phyloP scores from a whole-genome alignment of 345 rosid genomes.

The Rhizophora apiculata region DNA sequence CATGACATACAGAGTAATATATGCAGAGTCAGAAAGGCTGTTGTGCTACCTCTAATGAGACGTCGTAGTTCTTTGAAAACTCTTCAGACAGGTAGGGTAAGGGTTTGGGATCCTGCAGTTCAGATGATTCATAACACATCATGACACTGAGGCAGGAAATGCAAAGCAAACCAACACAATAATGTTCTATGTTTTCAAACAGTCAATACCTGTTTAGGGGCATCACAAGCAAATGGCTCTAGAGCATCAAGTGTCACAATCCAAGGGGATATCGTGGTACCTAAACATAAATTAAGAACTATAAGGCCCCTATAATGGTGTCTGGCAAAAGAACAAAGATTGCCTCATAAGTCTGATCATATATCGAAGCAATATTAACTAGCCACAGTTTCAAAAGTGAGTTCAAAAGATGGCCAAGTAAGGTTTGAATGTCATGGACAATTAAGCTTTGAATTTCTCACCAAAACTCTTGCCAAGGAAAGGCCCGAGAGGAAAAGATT shows the following conservation, averaged over 20 bases:
- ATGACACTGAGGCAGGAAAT: constrained; percentile 20
- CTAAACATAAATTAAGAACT: constrained; percentile 35
- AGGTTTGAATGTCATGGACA: constrained; percentile 39
- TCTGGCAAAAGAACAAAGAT: neutral
- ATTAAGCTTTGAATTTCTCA: constrained; percentile 34
- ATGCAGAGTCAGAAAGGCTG: constrained; percentile 33
- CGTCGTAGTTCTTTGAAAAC: constrained; percentile 71
- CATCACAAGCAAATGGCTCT: constrained; percentile 75
- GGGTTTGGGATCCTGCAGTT: constrained; percentile 87
- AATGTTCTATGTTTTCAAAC: constrained; percentile 16
- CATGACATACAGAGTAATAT: constrained; percentile 27
- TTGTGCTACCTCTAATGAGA: constrained; percentile 72
- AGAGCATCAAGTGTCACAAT: constrained; percentile 95
- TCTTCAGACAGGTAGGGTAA: constrained; percentile 80
- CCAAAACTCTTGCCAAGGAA: constrained; percentile 96
- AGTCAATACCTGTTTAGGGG: constrained; percentile 70
- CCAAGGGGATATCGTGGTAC: constrained; percentile 96
- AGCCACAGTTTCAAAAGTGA: neutral
- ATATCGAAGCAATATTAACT: neutral
- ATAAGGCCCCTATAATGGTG: neutral
- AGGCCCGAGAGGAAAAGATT: constrained; percentile 94
- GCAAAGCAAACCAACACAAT: neutral
- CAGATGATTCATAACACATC: neutral
- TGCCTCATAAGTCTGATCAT: neutral
- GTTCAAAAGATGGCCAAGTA: neutral